Conservation (phyloP, 2,329 filamentous ascomycete species). For the Fusarium sambucinum region DNA sequence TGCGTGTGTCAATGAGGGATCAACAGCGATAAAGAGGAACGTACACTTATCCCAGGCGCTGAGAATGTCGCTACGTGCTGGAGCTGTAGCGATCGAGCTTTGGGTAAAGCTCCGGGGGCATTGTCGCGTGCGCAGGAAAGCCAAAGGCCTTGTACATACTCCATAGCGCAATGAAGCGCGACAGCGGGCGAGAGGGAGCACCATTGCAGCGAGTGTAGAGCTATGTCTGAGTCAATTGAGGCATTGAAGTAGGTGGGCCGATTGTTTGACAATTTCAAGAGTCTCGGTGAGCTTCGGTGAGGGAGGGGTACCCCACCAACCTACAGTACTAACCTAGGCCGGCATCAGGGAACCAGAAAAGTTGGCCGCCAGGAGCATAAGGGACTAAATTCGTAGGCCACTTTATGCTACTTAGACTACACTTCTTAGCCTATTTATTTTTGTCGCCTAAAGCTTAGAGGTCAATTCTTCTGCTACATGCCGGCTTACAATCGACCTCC, state of each 20-base stretch:
- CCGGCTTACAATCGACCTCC: no score
- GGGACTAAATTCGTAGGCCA: no score
- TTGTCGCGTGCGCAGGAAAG: constrained; percentile 30
- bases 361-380: no score
- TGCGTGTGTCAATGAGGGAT: constrained; percentile 24
- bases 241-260: constrained; percentile 43
- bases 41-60: constrained; percentile 51
- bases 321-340: no score
- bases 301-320: no score
- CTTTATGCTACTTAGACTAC: no score
- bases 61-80: constrained; percentile 44
- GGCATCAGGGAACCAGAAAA: no score
- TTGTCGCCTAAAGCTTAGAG: no score
- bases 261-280: constrained; percentile 32
- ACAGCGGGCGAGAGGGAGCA: constrained; percentile 45
- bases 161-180: constrained; percentile 39
- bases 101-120: constrained; percentile 40
- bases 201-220: constrained; percentile 32
- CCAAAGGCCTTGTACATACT: constrained; percentile 3
- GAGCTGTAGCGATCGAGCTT: constrained; percentile 35
- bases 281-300: no score
- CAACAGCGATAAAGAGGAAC: not conserved
- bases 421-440: no score
- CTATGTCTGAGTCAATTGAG: constrained; percentile 36
- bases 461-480: no score